Conservation (phyloP, 2,329 filamentous ascomycete genomes). For the Aspergillus amoenus region DNA sequence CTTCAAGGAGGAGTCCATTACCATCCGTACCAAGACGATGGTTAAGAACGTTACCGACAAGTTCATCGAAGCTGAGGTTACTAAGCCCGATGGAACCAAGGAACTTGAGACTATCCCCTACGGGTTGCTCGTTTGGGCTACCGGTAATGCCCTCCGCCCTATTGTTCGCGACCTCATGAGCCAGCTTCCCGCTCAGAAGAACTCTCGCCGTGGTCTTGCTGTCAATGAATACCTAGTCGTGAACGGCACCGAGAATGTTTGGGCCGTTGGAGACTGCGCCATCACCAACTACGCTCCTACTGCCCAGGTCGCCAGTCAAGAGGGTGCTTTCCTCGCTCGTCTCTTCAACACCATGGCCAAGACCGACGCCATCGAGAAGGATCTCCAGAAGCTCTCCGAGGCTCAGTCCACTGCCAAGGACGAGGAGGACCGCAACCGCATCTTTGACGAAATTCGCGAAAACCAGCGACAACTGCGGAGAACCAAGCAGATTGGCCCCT, state of each 20-base stretch:
- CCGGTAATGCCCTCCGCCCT: constrained; percentile 88
- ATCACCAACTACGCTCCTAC: constrained; percentile 97
- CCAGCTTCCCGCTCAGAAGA: constrained; percentile 90
- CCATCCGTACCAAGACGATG: constrained; percentile 97
- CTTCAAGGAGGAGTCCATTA: constrained; percentile 97
- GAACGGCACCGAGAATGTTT: constrained; percentile 94
- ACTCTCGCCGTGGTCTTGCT: constrained; percentile 88
- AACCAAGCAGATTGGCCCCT: constrained; percentile 93
- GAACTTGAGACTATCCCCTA: constrained; percentile 80
- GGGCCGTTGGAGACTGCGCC: constrained; percentile 96
- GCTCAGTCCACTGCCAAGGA: constrained; percentile 67
- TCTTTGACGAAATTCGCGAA: constrained; percentile 75
- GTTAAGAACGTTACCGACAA: constrained; percentile 96
- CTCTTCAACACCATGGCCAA: constrained; percentile 99
- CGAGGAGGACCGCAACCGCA: constrained; percentile 56
- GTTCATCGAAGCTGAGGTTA: constrained; percentile 85
- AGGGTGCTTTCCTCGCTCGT: constrained; percentile 89
- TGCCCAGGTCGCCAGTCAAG: constrained; percentile 92
- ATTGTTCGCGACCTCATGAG: constrained; percentile 88
- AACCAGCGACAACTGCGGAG: constrained; percentile 83
- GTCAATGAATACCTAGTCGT: constrained; percentile 99
- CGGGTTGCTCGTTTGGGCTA: constrained; percentile 96
- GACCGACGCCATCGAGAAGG: constrained; percentile 76
- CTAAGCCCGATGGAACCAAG: constrained; percentile 81
- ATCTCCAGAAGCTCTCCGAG: constrained; percentile 68